A percentile compares a stretch with the other conserved stretches of the same genome.
Conservation (phyloP, 2,329 filamentous ascomycete species). For the Botrytis sinoallii region DNA sequence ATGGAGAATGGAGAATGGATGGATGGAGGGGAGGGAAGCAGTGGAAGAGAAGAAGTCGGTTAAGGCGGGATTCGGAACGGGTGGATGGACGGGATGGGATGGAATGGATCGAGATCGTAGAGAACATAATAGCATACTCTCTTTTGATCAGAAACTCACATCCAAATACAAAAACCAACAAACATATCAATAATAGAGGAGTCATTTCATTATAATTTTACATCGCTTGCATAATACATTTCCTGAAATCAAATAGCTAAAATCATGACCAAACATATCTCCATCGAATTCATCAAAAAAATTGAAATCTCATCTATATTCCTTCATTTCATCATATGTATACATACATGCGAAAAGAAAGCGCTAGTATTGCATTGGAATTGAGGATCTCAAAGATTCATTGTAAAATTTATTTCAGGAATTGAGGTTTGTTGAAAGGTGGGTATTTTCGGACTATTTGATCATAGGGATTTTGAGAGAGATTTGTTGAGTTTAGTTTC, state of each 20-base stretch:
- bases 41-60: background rate
- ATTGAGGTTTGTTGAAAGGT: background rate
- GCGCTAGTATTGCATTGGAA: background rate
- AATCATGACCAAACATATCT: background rate
- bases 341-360: slow-evolving; percentile 8
- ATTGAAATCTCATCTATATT: slow-evolving; percentile 4
- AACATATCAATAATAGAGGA: background rate
- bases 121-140: too few relatives aligned
- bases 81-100: background rate
- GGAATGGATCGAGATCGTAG: background rate
- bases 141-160: too few relatives aligned
- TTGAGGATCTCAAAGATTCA: background rate
- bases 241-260: background rate
- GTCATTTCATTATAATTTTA: slow-evolving; percentile 17
- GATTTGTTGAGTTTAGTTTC: slow-evolving; percentile 20
- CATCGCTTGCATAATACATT: slow-evolving; percentile 12
- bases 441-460: background rate
- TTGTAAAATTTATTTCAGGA: background rate
- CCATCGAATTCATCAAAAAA: background rate
- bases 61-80: background rate
- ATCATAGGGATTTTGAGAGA: background rate
- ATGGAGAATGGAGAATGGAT: too few relatives aligned
- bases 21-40: background rate
- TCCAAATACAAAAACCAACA: background rate
- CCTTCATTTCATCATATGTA: background rate